Evolutionary conservation across 768 basidiomycete species (phyloP).

Genomic region (Boletus huronensis): DNA sequence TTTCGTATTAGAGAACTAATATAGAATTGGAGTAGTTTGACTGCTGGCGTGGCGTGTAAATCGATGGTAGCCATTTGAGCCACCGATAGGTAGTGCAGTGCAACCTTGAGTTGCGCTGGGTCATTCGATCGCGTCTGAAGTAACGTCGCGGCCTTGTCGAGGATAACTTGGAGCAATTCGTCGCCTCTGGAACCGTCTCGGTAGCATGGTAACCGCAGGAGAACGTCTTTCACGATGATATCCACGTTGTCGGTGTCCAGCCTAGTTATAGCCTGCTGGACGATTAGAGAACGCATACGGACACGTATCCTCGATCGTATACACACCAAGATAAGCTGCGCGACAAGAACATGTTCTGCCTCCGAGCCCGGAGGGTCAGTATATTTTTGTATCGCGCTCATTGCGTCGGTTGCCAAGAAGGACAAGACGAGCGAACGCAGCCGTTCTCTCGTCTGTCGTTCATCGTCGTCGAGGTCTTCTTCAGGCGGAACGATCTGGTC

Average conservation of each 20-base stretch:
- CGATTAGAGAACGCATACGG: conserved; percentile 3
- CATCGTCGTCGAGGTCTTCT: conserved; percentile 54
- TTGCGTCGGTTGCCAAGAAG: conserved; percentile 55
- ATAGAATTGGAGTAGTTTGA: conserved; percentile 53
- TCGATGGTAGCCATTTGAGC: conserved; percentile 42
- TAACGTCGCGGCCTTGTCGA: conserved; percentile 34
- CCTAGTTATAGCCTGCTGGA: conserved; percentile 47
- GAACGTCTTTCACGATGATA: conserved; percentile 49
- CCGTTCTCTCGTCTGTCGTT: conserved; percentile 51
- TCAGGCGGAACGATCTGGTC: conserved; percentile 59
- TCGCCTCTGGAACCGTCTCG: conserved; percentile 33
- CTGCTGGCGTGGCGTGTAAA: conserved; percentile 39
- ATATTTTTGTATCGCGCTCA: conserved; percentile 42
- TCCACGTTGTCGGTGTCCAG: conserved; percentile 40
- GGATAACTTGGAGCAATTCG: conserved; percentile 39
- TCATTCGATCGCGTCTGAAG: conserved; percentile 33
- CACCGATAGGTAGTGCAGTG: conserved; percentile 46
- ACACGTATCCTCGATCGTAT: not conserved
- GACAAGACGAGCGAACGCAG: conserved; percentile 56
- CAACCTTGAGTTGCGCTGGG: conserved; percentile 32
- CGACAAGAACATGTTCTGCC: conserved; percentile 46
- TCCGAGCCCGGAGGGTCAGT: conserved; percentile 40
- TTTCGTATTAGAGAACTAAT: conserved; percentile 42
- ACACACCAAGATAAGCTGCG: conserved; percentile 49
- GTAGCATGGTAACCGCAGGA: conserved; percentile 49